Evolutionary conservation across 2,329 filamentous ascomycete species (phyloP).

Genomic region (Talaromyces sp.): DNA sequence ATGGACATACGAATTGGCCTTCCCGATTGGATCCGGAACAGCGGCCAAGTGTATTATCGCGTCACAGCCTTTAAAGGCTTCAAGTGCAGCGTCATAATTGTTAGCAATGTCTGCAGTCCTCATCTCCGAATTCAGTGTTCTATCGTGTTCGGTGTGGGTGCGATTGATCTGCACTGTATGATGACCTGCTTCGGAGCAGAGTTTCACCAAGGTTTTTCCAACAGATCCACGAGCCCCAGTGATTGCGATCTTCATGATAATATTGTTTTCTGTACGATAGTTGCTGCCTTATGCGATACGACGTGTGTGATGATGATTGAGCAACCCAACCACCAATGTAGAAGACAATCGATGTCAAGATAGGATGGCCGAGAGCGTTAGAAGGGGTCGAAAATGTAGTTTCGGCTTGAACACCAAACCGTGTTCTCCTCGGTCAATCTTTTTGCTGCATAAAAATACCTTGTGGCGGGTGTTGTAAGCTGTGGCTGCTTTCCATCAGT

Average conservation of each 20-base stretch:
- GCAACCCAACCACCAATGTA: neutral
- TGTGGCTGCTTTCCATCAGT: constrained; percentile 6
- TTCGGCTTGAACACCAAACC: no score
- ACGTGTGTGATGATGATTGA: neutral
- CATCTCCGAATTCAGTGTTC: constrained; percentile 33
- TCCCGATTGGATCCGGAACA: constrained; percentile 36
- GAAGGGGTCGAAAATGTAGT: neutral
- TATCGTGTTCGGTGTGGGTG: constrained; percentile 29
- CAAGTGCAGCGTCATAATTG: constrained; percentile 32
- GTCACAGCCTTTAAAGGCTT: constrained; percentile 36
- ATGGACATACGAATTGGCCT: constrained; percentile 32
- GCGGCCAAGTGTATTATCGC: constrained; percentile 40
- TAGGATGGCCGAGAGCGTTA: neutral
- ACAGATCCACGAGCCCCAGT: constrained; percentile 38
- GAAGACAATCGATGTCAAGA: neutral
- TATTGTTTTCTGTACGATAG: neutral
- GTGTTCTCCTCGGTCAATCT: neutral
- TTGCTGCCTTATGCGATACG: neutral
- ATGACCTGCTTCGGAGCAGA: constrained; percentile 32
- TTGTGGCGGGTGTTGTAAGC: neutral
- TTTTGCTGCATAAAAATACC: constrained; percentile 23
- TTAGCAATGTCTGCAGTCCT: constrained; percentile 32
- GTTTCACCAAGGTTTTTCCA: constrained; percentile 30
- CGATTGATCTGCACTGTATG: constrained; percentile 36
- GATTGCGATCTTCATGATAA: constrained; percentile 41